Evolutionary conservation across 2,329 filamentous ascomycete species (phyloP), one percentile per base, ranked within the genome.

Genomic region (Penicillium olsonii): DNA sequence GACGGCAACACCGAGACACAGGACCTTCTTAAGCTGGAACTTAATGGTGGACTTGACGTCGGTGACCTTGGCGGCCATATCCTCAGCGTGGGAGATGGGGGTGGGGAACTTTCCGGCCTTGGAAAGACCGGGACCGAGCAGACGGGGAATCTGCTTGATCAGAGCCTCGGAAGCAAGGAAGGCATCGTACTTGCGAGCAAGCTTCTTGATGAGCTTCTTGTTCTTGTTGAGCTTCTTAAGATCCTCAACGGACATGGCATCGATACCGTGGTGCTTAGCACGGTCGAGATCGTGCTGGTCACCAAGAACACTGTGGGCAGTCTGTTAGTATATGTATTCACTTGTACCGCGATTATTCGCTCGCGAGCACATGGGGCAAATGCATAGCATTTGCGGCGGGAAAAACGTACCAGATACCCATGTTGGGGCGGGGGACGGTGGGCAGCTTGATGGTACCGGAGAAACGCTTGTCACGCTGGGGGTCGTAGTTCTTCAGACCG

Each of bases 191-290:
- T 99, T 99, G 87, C 92, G 91, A 61, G 94, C 94, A 65, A 99
- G 89, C 88, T 99, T 99, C 91, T 99, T 99, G 87, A 99, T 96
- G 73, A 97, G 87, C 88, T 99, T 99, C 90, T 99, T 97, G 90
- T 99, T 99, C 90, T 99, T 99, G 88, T 99, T 99, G 68, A 99
- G 90, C 88, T 99, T 99, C 90, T 99, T 99, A 81, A 99, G 82
- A 80, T 99, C 94, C 72, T 99, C 94, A 64, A 90, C 80, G 72
- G 90, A 95, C 94, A 97, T 97, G 81, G 92, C 91, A 75, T 99
- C 94, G 68, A 97, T 85, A 77, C 91, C 92, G 73, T 91, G 89
- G 84, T 99, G 94, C 87, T 99, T 99, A 75, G 94, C 92, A 85
- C 94, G 92, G 78, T 99, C 94, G 75, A 99, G 95, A 85, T 99